Conservation (phyloP, 192 early-diverging fungal genomes). For the Helicostylum pulchrum region DNA sequence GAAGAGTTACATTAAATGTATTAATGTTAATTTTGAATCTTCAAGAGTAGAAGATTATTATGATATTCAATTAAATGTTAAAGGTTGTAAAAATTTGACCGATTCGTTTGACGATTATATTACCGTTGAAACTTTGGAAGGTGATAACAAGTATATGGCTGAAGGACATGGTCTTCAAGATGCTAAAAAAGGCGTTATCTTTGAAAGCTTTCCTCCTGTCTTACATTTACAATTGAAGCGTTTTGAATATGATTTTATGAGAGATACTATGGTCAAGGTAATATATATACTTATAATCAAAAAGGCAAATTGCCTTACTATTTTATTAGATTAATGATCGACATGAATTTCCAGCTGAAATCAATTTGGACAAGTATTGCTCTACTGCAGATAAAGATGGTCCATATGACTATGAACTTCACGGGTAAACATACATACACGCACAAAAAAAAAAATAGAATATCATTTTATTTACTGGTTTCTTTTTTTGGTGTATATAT, state of each 20-base stretch:
- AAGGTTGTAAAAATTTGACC: constrained; percentile 79
- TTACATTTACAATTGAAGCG: constrained; percentile 95
- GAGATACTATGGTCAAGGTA: constrained; percentile 88
- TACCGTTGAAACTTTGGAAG: constrained; percentile 88
- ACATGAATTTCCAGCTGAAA: constrained; percentile 84
- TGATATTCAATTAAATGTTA: constrained; percentile 97
- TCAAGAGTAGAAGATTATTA: constrained; percentile 94
- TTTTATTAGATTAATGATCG: constrained; percentile 84
- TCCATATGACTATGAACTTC: constrained; percentile 77
- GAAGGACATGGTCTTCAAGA: constrained; percentile 93
- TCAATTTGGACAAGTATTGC: constrained; percentile 86
- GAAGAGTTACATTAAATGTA: constrained; percentile 96
- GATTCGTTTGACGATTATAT: constrained; percentile 93
- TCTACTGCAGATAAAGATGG: constrained; percentile 53
- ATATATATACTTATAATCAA: background rate
- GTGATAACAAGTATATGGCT: constrained; percentile 93
- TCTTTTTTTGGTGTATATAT: background rate
- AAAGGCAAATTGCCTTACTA: background rate
- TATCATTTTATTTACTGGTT: background rate
- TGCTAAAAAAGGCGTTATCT: constrained; percentile 95
- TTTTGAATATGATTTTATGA: constrained; percentile 95
- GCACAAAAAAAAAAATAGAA: background rate
- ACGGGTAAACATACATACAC: constrained; percentile 59
- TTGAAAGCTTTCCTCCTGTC: constrained; percentile 89
- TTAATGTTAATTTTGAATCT: constrained; percentile 93